phyloP scores from a whole-genome alignment of 2,329 filamentous ascomycete genomes.

The Cadophora malorum region DNA sequence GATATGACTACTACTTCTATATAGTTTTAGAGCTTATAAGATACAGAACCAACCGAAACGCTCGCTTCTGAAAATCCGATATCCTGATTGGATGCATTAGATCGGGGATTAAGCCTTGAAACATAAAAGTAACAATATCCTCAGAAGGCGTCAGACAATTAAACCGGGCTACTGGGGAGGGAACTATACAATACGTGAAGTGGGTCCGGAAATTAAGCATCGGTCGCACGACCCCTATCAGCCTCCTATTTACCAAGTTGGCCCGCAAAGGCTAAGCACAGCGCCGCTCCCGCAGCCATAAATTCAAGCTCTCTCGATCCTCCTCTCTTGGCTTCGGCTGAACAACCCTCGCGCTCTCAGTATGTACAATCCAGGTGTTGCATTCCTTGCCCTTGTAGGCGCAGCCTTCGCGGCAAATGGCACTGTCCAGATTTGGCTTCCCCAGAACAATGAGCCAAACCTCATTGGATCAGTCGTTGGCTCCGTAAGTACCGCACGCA shows the following conservation, averaged over 20 bases:
- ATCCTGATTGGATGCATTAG: no score
- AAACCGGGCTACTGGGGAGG: no score
- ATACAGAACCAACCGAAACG: no score
- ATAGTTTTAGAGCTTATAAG: no score
- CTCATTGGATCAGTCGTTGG: slow-evolving; percentile 30
- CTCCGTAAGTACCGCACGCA: not conserved
- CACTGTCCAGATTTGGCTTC: not conserved
- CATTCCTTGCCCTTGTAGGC: not conserved
- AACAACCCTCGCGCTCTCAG: not conserved
- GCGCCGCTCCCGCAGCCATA: not conserved
- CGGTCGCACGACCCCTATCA: not conserved
- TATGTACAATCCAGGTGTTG: not conserved
- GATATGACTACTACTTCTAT: no score
- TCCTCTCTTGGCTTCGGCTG: not conserved
- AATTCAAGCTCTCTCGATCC: not conserved
- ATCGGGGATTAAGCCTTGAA: no score
- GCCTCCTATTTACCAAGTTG: not conserved
- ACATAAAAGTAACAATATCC: no score
- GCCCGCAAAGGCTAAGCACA: not conserved
- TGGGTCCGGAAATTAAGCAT: not conserved
- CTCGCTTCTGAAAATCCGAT: no score
- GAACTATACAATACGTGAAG: not conserved
- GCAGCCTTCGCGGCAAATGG: no score
- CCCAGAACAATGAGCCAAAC: slow-evolving; percentile 4
- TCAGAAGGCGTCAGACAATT: no score